A percentile compares a stretch with the other conserved stretches of the same genome.
These are phyloP conservation scores for Bipolaris cookei DNA, from an alignment of 2,329 filamentous ascomycete genomes.

Conservation along the genomic window DNA sequence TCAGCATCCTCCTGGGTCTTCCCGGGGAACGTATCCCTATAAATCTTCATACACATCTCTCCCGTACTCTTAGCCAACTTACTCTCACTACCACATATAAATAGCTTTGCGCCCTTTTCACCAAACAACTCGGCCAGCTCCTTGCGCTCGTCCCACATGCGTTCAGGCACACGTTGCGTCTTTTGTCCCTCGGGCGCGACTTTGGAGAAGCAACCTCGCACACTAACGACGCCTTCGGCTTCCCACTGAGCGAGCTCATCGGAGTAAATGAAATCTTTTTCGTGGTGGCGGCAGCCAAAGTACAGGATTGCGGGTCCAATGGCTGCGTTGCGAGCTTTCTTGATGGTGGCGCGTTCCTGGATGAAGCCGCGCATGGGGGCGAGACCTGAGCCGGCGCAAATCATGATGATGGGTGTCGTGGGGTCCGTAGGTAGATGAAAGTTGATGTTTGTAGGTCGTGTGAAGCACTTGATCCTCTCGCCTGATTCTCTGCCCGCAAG, in stretches of 20 bases:
- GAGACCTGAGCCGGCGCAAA: constrained; percentile 40
- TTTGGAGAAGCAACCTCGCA: constrained; percentile 54
- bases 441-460: constrained; percentile 14
- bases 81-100: constrained; percentile 65
- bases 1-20: constrained; percentile 11
- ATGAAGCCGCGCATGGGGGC: constrained; percentile 44
- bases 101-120: constrained; percentile 59
- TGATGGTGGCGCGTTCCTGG: constrained; percentile 39
- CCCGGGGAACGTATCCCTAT: constrained; percentile 1
- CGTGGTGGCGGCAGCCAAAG: constrained; percentile 64
- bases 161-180: constrained; percentile 56
- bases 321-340: constrained; percentile 30
- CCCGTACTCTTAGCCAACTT: constrained; percentile 50
- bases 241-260: constrained; percentile 56
- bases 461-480: constrained; percentile 14
- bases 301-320: constrained; percentile 67
- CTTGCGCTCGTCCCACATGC: constrained; percentile 54
- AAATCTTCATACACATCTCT: constrained; percentile 38
- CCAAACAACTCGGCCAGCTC: constrained; percentile 52
- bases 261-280: constrained; percentile 64
- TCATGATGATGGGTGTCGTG: constrained; percentile 57
- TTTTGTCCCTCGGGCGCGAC: constrained; percentile 70
- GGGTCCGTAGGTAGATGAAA: constrained; percentile 35
- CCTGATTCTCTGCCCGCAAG: constrained; percentile 8
- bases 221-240: constrained; percentile 11